Base-by-base conservation (phyloP, 495 filamentous ascomycete species). In the Hyaloscypha hepaticicola region DNA sequence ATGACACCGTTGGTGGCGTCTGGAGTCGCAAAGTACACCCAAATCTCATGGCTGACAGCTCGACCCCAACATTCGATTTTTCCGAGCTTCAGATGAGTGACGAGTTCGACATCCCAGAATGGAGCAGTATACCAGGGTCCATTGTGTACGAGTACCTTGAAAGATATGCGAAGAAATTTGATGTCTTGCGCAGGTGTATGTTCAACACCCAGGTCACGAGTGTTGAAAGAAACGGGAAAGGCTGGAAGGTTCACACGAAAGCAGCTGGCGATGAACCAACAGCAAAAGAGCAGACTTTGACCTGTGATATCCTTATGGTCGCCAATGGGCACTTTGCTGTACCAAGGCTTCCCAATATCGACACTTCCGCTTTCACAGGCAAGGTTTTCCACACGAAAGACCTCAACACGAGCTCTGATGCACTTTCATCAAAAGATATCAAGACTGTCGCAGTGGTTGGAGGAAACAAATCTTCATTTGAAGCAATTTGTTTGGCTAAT, bases 21-120 rank as follows among this genome's bases (percentile, higher is more conserved):
- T 86, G 83, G 83, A 74, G 78, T 51, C 70, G 74, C n/a, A 71
- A 80, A 34, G 64, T 84, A 21, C 84, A 86, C 65, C 77, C 79
- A 3, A 79, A 70, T 2, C 71, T 83, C 28, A 69, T 76, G 16
- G 72, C 75, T 5, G 78, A 83, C 41, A 75, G 75, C 48, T 68
- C 72, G 21, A 48, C 73, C 27, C 77, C 78, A 24, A 67, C 67
- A 8, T 77, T 78, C 60, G 74, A 82, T n/a, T 72, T 73, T 24
- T 75, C 76, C 1, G 73, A 75, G 31, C 74, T 73, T 22, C 70
- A 72, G 1, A 76, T 78, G 76, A 28, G 60, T 11, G 63, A 63
- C 9, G 70, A 75, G 52, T 51, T 63, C 48, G 73, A 72, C 3
- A 68, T 76, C 14, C 60, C 64, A 3, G 31, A 45, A 1, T 68